Conservation (phyloP, 2,329 filamentous ascomycete genomes). For the Clonostachys solani region DNA sequence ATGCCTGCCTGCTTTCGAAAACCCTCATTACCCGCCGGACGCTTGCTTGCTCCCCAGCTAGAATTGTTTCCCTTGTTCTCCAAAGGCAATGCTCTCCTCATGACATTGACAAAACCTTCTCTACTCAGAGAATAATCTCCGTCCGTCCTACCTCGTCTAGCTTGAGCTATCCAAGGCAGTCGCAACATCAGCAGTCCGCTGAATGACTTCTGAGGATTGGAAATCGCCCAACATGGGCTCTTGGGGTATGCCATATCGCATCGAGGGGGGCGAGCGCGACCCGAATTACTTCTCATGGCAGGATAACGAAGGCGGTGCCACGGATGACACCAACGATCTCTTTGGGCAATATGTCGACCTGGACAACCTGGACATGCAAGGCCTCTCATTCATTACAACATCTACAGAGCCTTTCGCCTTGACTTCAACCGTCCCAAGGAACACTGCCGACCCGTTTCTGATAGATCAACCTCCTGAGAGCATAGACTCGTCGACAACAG, state of each 20-base stretch:
- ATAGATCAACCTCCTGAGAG: slow-evolving; percentile 20
- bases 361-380: slow-evolving; percentile 10
- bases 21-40: too few relatives aligned
- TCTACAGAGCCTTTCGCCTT: slow-evolving; percentile 11
- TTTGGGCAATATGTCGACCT: slow-evolving; percentile 31
- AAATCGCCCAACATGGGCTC: slow-evolving; percentile 19
- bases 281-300: slow-evolving; percentile 25
- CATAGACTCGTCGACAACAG: slow-evolving; percentile 25
- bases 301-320: slow-evolving; percentile 19
- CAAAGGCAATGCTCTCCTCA: too few relatives aligned
- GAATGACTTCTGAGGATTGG: too few relatives aligned
- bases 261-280: slow-evolving; percentile 25
- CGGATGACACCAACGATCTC: slow-evolving; percentile 22
- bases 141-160: too few relatives aligned
- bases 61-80: too few relatives aligned
- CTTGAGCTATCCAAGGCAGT: too few relatives aligned
- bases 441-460: slow-evolving; percentile 15
- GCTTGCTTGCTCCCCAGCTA: too few relatives aligned
- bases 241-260: slow-evolving; percentile 25
- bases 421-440: slow-evolving; percentile 10
- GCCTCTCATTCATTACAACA: slow-evolving; percentile 6
- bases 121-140: too few relatives aligned
- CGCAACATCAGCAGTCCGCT: too few relatives aligned
- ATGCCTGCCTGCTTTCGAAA: too few relatives aligned
- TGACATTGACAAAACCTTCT: too few relatives aligned